Conservation (phyloP, 768 basidiomycete species). For the Auriscalpium microsporum region DNA sequence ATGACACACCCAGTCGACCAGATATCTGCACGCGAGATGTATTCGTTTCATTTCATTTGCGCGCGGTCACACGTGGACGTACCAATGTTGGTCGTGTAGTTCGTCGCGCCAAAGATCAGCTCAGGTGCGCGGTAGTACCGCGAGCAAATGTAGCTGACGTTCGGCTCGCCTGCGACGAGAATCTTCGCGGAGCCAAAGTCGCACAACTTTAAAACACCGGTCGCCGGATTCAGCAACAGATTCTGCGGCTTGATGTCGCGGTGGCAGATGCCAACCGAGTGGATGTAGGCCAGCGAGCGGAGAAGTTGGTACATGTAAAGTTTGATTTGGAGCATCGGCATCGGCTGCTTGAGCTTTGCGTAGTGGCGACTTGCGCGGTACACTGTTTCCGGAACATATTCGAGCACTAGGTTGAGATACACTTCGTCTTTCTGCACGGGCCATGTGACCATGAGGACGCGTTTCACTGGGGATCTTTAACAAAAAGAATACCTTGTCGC, state of each 20-base stretch:
- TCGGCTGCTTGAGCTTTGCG: slow-evolving; percentile 98
- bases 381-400: slow-evolving; percentile 99
- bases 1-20: slow-evolving; percentile 99
- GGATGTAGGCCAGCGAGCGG: slow-evolving; percentile 97
- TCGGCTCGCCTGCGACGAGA: slow-evolving; percentile 93
- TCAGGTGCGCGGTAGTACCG: slow-evolving; percentile 99
- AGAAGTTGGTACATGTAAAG: slow-evolving; percentile 99
- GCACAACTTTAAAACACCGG: slow-evolving; percentile 94
- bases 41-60: no score
- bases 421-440: slow-evolving; percentile 91
- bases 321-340: slow-evolving; percentile 99
- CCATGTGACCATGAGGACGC: background rate
- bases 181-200: slow-evolving; percentile 99
- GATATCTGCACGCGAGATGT: slow-evolving; percentile 53
- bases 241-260: slow-evolving; percentile 99
- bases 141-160: slow-evolving; percentile 99
- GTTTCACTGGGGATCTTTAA: background rate
- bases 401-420: slow-evolving; percentile 97
- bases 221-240: slow-evolving; percentile 91
- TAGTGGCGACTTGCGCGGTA: slow-evolving; percentile 99
- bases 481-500: slow-evolving; percentile 76
- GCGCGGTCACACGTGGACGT: slow-evolving; percentile 17
- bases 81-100: slow-evolving; percentile 99
- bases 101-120: slow-evolving; percentile 98
- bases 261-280: slow-evolving; percentile 98